Conservation (phyloP, 305 asterid genomes). For the Rubia peregrina region DNA sequence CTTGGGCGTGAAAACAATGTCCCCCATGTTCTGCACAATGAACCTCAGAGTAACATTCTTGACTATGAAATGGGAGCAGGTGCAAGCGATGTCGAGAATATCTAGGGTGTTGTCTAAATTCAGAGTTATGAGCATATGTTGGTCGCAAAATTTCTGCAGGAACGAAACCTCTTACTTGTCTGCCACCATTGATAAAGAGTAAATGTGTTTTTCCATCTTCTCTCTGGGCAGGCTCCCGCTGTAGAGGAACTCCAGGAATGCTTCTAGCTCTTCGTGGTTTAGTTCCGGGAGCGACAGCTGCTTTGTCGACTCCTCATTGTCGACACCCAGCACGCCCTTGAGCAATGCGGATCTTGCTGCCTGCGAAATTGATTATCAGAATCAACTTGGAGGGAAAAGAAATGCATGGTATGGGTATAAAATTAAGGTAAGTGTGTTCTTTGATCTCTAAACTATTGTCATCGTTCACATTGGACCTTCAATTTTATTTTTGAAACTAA, state of each 20-base stretch:
- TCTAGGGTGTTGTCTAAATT: slow-evolving; percentile 55
- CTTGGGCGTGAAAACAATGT: slow-evolving; percentile 41
- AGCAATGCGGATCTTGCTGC: slow-evolving; percentile 57
- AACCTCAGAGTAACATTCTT: slow-evolving; percentile 53
- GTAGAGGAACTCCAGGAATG: slow-evolving; percentile 57
- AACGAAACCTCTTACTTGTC: slow-evolving; percentile 70
- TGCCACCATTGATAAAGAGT: slow-evolving; percentile 60
- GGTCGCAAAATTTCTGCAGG: slow-evolving; percentile 54
- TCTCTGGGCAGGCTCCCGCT: slow-evolving; percentile 46
- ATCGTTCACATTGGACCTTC: no score
- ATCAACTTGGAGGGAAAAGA: no score
- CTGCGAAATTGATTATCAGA: slow-evolving; percentile 29
- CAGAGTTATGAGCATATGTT: slow-evolving; percentile 49
- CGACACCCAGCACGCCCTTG: slow-evolving; percentile 54
- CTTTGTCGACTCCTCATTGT: slow-evolving; percentile 62
- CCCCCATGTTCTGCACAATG: slow-evolving; percentile 74
- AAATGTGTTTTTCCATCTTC: slow-evolving; percentile 55
- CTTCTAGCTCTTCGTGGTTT: slow-evolving; percentile 47
- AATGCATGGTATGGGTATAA: no score
- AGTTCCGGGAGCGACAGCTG: slow-evolving; percentile 45
- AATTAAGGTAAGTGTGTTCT: no score
- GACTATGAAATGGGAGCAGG: slow-evolving; percentile 46
- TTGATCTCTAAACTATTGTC: no score
- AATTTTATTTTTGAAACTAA: no score
- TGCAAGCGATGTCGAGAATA: slow-evolving; percentile 53